phyloP scores from a whole-genome alignment of 1,139 yeast species.

The Eremothecium gossypii region DNA sequence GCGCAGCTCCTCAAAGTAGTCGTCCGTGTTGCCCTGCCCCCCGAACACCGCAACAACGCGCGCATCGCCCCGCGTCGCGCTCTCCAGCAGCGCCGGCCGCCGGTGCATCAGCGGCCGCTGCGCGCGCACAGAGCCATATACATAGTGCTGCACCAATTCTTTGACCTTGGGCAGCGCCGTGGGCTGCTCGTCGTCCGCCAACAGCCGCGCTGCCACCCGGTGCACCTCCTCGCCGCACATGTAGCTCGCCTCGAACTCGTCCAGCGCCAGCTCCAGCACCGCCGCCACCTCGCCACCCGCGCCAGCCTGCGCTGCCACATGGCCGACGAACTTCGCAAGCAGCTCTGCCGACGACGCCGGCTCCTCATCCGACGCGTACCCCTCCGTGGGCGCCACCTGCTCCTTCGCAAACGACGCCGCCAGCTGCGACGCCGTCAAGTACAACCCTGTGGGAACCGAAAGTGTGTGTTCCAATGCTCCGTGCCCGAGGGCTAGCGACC shows the following conservation, averaged over 20 bases:
- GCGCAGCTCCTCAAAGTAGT: slow-evolving; percentile 92
- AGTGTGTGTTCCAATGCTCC: slow-evolving; percentile 84
- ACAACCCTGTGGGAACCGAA: slow-evolving; percentile 73
- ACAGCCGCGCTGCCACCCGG: slow-evolving; percentile 68
- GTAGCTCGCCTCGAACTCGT: slow-evolving; percentile 78
- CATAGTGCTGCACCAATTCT: slow-evolving; percentile 64
- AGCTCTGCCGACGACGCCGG: slow-evolving; percentile 85
- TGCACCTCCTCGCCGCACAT: slow-evolving; percentile 75
- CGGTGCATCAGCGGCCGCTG: slow-evolving; percentile 44
- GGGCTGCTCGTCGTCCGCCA: slow-evolving; percentile 42
- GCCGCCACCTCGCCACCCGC: slow-evolving; percentile 50
- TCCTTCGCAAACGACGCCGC: slow-evolving; percentile 75
- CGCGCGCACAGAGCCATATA: slow-evolving; percentile 44
- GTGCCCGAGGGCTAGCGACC: slow-evolving; percentile 77
- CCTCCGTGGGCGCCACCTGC: slow-evolving; percentile 76
- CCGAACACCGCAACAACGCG: slow-evolving; percentile 81
- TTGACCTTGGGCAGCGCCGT: slow-evolving; percentile 66
- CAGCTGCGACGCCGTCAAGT: slow-evolving; percentile 76
- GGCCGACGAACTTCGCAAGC: slow-evolving; percentile 76
- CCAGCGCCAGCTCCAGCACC: slow-evolving; percentile 58
- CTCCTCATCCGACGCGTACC: slow-evolving; percentile 77
- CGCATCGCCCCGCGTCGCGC: slow-evolving; percentile 51
- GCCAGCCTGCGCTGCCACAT: slow-evolving; percentile 51
- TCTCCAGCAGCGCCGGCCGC: slow-evolving; percentile 55
- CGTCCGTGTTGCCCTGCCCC: slow-evolving; percentile 98